Evolutionary conservation across 2,329 filamentous ascomycete genomes (phyloP).

Genomic region (Cladosporium colombiae): DNA sequence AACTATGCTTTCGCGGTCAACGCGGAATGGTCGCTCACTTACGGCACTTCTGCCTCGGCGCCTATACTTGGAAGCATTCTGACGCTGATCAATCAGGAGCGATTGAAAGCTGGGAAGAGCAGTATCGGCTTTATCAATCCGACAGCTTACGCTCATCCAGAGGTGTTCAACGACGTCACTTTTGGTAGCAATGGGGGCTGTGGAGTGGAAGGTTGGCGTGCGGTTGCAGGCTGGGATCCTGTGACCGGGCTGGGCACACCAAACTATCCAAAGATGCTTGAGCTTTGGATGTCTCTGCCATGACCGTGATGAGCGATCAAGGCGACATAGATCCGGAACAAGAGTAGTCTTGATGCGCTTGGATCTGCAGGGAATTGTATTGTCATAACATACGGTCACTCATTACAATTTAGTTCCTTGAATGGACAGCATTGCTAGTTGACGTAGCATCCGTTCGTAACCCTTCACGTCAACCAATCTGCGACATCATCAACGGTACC

Average conservation of each 20-base stretch:
- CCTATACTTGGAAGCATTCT: slow-evolving; percentile 53
- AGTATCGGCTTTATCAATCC: slow-evolving; percentile 47
- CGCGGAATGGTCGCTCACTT: slow-evolving; percentile 46
- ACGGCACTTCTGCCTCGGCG: slow-evolving; percentile 54
- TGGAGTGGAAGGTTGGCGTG: slow-evolving; percentile 36
- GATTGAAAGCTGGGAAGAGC: slow-evolving; percentile 40
- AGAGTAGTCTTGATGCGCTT: neutral
- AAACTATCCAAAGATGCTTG: slow-evolving; percentile 34
- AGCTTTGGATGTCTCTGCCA: slow-evolving; percentile 33
- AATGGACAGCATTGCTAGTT: neutral
- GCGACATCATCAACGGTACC: neutral
- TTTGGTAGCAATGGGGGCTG: slow-evolving; percentile 43
- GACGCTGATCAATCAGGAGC: slow-evolving; percentile 49
- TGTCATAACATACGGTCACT: neutral
- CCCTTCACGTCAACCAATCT: neutral
- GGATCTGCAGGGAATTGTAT: neutral
- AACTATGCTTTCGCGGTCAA: slow-evolving; percentile 45
- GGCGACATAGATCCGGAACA: neutral
- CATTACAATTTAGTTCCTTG: neutral
- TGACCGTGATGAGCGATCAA: neutral
- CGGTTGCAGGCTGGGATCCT: slow-evolving; percentile 39
- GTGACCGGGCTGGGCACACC: slow-evolving; percentile 35
- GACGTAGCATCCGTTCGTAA: neutral
- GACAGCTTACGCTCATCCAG: slow-evolving; percentile 47
- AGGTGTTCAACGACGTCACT: slow-evolving; percentile 43